Conservation (phyloP, 768 basidiomycete genomes). For the Psilocybe azurescens region DNA sequence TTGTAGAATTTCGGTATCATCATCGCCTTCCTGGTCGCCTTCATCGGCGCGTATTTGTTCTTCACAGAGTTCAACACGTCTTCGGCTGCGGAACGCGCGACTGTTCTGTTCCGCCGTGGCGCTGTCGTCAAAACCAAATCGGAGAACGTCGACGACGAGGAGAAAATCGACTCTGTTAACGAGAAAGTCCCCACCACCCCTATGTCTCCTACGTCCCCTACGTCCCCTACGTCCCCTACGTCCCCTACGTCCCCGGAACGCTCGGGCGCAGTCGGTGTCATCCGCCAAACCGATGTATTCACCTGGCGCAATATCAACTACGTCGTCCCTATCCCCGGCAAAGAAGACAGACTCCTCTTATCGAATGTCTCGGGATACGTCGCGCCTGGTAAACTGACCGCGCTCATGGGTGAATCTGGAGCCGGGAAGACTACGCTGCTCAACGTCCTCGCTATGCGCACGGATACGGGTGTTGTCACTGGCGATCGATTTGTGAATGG, state of each 20-base stretch:
- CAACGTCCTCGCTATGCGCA: conserved; percentile 61
- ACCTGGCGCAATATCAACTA: conserved; percentile 83
- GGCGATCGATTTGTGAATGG: conserved; percentile 65
- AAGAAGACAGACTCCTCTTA: conserved; percentile 53
- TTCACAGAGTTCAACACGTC: conserved; percentile 62
- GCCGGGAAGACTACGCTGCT: conserved; percentile 63
- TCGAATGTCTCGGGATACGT: conserved; percentile 82
- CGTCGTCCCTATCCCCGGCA: conserved; percentile 60
- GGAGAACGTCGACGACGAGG: conserved; percentile 28
- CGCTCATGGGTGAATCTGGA: conserved; percentile 71
- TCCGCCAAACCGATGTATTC: conserved; percentile 63
- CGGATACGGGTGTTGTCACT: conserved; percentile 49
- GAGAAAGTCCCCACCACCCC: conserved; percentile 25
- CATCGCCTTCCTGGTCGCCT: conserved; percentile 60
- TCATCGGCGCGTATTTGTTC: conserved; percentile 53
- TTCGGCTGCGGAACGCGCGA: conserved; percentile 38
- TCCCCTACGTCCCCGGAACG: no score
- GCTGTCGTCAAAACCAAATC: conserved; percentile 18
- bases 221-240: no score
- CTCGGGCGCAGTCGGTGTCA: background rate
- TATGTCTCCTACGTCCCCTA: conserved; percentile 21
- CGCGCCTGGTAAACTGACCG: conserved; percentile 81
- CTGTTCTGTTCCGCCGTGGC: conserved; percentile 72
- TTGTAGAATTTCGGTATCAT: conserved; percentile 75
- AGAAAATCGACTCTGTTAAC: conserved; percentile 10